phyloP scores from a whole-genome alignment of 257 asterid genomes.

The Lantana camara region DNA sequence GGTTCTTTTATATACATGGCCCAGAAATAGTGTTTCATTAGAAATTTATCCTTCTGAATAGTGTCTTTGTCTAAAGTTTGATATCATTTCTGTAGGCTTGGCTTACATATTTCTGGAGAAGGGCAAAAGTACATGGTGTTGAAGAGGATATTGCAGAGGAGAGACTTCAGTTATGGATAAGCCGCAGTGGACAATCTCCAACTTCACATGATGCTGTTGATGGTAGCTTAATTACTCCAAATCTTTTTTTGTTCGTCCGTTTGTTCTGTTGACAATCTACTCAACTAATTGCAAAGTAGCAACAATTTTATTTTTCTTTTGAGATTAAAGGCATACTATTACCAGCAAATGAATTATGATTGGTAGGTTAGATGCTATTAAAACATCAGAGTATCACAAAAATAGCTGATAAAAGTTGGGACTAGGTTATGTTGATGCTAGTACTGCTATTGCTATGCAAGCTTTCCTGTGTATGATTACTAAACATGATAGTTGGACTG shows the following conservation, averaged over 20 bases:
- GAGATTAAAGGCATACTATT: neutral
- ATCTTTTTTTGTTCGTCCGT: neutral
- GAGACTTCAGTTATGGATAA: constrained; percentile 83
- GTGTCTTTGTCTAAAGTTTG: constrained; percentile 17
- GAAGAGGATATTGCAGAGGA: constrained; percentile 99
- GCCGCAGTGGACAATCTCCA: constrained; percentile 84
- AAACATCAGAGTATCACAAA: too few species aligned
- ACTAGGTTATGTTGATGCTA: too few species aligned
- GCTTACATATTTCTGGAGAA: constrained; percentile 99
- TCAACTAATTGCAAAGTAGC: neutral
- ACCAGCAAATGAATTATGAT: neutral
- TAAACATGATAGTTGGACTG: too few species aligned
- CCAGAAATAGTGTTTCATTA: neutral
- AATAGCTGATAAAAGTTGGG: too few species aligned
- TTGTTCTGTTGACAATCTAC: neutral
- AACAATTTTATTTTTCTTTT: neutral
- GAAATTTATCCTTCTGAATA: neutral
- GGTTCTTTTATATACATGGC: neutral
- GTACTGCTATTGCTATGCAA: too few species aligned
- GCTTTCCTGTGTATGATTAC: too few species aligned
- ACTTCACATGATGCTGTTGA: constrained; percentile 95
- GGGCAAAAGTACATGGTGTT: constrained; percentile 87
- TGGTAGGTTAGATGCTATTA: too few species aligned
- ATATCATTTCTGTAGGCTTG: constrained; percentile 69
- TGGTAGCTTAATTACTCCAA: constrained; percentile 48